phyloP scores from a whole-genome alignment of 352 stramenopile species.

The Globisporangium orthogonon region DNA sequence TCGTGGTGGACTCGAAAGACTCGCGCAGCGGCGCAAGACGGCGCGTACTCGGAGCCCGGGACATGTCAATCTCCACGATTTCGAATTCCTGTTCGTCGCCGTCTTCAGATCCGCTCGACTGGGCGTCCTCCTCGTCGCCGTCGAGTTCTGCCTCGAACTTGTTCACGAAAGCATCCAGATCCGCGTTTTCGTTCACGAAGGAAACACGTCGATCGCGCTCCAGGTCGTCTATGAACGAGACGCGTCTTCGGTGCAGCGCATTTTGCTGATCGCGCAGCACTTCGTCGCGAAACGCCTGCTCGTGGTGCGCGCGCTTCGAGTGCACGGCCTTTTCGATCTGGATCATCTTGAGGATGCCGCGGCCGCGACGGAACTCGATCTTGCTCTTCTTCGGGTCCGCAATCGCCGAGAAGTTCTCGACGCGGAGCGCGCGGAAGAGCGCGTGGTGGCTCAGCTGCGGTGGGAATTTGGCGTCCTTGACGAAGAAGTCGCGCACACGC shows the following conservation, averaged over 20 bases:
- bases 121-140: background rate
- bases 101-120: background rate
- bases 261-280: constrained; percentile 8
- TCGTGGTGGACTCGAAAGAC: background rate
- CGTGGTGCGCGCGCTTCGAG: constrained; percentile 24
- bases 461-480: constrained; percentile 20
- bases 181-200: background rate
- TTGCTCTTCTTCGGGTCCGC: constrained; percentile 69
- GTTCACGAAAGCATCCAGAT: background rate
- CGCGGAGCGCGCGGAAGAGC: constrained; percentile 26
- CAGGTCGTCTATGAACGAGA: background rate
- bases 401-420: constrained; percentile 53
- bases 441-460: constrained; percentile 16
- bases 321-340: constrained; percentile 60
- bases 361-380: constrained; percentile 62
- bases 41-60: constrained; percentile 1
- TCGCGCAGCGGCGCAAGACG: constrained; percentile 10
- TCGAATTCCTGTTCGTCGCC: constrained; percentile 8
- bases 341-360: constrained; percentile 51
- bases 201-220: background rate
- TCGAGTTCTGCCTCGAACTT: constrained; percentile 1
- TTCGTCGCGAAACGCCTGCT: constrained; percentile 3
- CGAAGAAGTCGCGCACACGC: constrained; percentile 64
- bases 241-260: constrained; percentile 1
- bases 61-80: constrained; percentile 17